Conservation (phyloP, 2,329 filamentous ascomycete genomes). For the Septoria petroselini region DNA sequence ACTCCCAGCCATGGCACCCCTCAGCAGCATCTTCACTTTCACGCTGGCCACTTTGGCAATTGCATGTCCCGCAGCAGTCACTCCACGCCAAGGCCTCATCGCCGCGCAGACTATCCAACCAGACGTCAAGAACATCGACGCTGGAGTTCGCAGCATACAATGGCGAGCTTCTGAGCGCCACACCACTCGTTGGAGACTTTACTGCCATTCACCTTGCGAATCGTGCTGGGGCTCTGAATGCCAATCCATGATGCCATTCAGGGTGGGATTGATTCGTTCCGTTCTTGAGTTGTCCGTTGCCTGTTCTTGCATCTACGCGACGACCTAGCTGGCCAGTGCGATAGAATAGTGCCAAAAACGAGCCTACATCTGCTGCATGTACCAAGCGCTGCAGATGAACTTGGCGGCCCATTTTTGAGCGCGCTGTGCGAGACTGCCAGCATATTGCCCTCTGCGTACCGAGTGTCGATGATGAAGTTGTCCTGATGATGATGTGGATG, state of each 20-base stretch:
- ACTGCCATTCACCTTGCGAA: slow-evolving; percentile 27
- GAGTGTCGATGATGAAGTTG: too few relatives aligned
- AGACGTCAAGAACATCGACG: slow-evolving; percentile 26
- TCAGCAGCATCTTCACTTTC: slow-evolving; percentile 1
- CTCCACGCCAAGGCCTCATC: slow-evolving; percentile 19
- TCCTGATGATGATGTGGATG: background rate
- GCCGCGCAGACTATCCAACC: slow-evolving; percentile 23
- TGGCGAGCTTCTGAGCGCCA: slow-evolving; percentile 13
- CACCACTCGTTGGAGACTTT: slow-evolving; percentile 23
- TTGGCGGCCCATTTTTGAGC: too few relatives aligned
- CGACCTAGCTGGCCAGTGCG: too few relatives aligned
- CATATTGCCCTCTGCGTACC: too few relatives aligned
- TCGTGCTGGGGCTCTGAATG: slow-evolving; percentile 27
- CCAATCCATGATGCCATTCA: slow-evolving; percentile 22
- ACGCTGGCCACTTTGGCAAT: slow-evolving; percentile 8
- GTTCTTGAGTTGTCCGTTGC: slow-evolving; percentile 6
- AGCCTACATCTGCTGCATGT: too few relatives aligned
- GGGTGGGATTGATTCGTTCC: slow-evolving; percentile 18
- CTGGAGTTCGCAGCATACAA: slow-evolving; percentile 21
- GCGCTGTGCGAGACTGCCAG: too few relatives aligned
- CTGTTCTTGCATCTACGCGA: too few relatives aligned
- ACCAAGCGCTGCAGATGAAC: too few relatives aligned
- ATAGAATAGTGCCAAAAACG: too few relatives aligned
- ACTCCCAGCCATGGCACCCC: background rate
- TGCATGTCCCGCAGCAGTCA: slow-evolving; percentile 10